Conservation (phyloP, 2,329 filamentous ascomycete species). For the Talaromyces sp. region DNA sequence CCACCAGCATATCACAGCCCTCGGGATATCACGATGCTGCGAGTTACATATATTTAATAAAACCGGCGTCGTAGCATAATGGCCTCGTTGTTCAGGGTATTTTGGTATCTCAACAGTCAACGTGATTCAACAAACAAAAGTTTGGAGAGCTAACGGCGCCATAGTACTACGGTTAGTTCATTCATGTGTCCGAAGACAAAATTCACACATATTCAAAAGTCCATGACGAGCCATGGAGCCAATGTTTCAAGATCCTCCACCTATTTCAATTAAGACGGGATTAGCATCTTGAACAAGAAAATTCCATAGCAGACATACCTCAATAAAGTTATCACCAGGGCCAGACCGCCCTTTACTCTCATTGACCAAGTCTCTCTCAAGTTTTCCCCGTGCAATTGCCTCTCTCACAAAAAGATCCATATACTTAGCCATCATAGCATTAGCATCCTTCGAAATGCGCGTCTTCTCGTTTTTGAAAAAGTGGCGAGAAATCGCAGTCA, state of each 20-base stretch:
- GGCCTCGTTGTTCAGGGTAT: background rate
- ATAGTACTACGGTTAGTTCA: background rate
- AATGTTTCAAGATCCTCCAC: constrained; percentile 89
- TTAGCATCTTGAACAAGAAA: background rate
- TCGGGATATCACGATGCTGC: constrained; percentile 25
- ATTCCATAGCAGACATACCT: constrained; percentile 56
- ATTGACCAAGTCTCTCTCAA: constrained; percentile 62
- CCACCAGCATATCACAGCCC: constrained; percentile 25
- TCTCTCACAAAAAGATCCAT: constrained; percentile 90
- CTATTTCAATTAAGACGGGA: constrained; percentile 42
- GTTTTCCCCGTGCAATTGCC: constrained; percentile 76
- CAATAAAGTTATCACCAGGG: constrained; percentile 64
- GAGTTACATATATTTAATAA: constrained; percentile 16
- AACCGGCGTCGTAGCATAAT: too few relatives aligned
- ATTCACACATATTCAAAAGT: constrained; percentile 62
- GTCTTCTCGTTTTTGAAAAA: constrained; percentile 73
- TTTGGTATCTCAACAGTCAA: constrained; percentile 28
- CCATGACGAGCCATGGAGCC: constrained; percentile 79
- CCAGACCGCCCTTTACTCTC: constrained; percentile 34
- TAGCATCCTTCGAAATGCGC: constrained; percentile 75
- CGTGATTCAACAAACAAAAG: constrained; percentile 4
- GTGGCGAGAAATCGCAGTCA: constrained; percentile 77
- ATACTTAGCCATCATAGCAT: constrained; percentile 77
- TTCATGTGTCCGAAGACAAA: background rate
- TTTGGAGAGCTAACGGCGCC: constrained; percentile 11